Conservation (phyloP, 176 grass and related monocot genomes). For the Bothriochloa decipiens region DNA sequence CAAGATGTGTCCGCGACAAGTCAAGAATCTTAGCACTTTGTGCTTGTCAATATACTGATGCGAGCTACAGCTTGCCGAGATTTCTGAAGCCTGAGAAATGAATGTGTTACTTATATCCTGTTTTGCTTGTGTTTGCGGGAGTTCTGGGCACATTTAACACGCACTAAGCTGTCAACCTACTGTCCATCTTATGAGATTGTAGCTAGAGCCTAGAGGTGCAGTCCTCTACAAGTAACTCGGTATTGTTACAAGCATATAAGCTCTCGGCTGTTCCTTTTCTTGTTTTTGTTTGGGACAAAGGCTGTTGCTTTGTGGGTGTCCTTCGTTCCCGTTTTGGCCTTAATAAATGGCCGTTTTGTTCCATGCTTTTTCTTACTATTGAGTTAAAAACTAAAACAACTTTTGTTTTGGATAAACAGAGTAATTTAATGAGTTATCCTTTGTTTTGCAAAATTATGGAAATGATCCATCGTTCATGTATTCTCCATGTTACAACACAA, state of each 20-base stretch:
- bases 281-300: background rate
- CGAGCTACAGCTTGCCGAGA: background rate
- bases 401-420: background rate
- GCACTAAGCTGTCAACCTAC: background rate
- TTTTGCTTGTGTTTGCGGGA: slow-evolving; percentile 12
- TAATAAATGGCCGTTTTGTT: background rate
- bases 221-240: background rate
- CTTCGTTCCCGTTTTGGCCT: background rate
- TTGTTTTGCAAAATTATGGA: background rate
- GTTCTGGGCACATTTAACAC: slow-evolving; percentile 2
- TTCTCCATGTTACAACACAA: background rate
- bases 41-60: background rate
- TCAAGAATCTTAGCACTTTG: slow-evolving; percentile 27
- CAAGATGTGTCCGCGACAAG: slow-evolving; percentile 29
- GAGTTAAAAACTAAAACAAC: background rate
- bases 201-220: background rate
- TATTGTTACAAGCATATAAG: background rate
- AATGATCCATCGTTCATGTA: background rate
- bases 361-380: background rate
- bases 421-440: background rate
- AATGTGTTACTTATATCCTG: slow-evolving; percentile 2
- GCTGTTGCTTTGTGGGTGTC: background rate
- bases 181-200: background rate
- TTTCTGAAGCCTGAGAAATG: slow-evolving; percentile 26
- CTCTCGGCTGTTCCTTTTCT: background rate